These are phyloP conservation scores for Cetraspora pellucida DNA, from an alignment of 192 early-diverging fungal species.

Conservation along the genomic window DNA sequence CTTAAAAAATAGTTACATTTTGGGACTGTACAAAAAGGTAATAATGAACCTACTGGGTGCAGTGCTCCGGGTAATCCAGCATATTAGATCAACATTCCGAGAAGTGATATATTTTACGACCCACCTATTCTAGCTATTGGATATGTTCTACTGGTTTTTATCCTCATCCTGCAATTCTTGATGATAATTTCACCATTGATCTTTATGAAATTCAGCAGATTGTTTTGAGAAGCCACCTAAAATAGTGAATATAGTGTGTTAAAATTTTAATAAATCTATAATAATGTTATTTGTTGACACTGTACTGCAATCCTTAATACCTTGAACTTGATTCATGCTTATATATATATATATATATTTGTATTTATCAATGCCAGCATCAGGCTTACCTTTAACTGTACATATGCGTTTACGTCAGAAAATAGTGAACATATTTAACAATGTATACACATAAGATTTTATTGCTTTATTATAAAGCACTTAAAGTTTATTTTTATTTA, in stretches of 20 bases:
- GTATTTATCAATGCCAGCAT: constrained; percentile 7
- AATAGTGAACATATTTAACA: constrained; percentile 2
- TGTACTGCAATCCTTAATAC: constrained; percentile 4
- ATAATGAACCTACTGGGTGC: constrained; percentile 17
- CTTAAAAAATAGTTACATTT: background rate
- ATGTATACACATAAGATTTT: too few species aligned
- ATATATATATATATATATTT: background rate
- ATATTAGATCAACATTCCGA: constrained; percentile 28
- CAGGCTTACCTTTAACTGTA: background rate
- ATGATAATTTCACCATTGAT: constrained; percentile 26
- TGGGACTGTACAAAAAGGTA: constrained; percentile 20
- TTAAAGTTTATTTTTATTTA: too few species aligned
- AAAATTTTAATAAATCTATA: constrained; percentile 4
- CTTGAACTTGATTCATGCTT: constrained; percentile 8
- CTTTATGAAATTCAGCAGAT: constrained; percentile 27
- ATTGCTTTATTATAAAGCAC: too few species aligned
- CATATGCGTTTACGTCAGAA: background rate
- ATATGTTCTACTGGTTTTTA: constrained; percentile 28
- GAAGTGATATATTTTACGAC: constrained; percentile 23
- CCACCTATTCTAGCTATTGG: constrained; percentile 27
- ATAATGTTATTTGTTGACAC: constrained; percentile 1
- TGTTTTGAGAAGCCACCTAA: constrained; percentile 8
- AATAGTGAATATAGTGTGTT: constrained; percentile 24
- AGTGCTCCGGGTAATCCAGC: constrained; percentile 20
- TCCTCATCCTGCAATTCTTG: constrained; percentile 25